Evolutionary conservation across 2,329 filamentous ascomycete species (phyloP), one percentile per base, ranked within the genome.

Genomic region (Colletotrichum godetiae): DNA sequence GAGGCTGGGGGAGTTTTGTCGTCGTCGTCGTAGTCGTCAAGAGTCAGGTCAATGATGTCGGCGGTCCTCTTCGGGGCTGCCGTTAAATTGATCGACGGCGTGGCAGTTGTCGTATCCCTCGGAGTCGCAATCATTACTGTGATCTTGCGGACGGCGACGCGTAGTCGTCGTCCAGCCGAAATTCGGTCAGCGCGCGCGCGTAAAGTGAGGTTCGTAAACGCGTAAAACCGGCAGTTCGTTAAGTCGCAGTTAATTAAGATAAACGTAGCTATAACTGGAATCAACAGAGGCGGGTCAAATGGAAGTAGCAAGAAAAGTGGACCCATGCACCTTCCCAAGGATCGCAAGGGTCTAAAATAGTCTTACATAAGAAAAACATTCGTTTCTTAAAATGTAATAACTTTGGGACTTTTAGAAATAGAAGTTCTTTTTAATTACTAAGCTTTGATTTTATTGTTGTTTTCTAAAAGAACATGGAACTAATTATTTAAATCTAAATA

Each of bases 11-110:
- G 73, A 5, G 75, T 60, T 4, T 27, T 27, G 27, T 27, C 27
- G 27, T 27, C 27, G 27, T 19, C 37, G 37, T 13, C 13, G 42
- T 78, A 78, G 53, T 69, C 75, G 8, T 68, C 11, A 10, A 15
- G 46, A 5, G 78, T 78, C 10, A 80, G 76, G 76, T 82, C 79
- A 61, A 82, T 77, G 10, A 80, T 71, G 4, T 58, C 72, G 79
- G 73, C 68, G 10, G 27, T 46, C 6, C 27, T 13, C 15, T n/a
- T 60, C 37, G 37, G 37, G 37, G 13, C 37, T 31, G 6, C 13
- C 6, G 22, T 59, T 6, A 46, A 13, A 27, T 70, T 60, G n/a
- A 70, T 58, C 5, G 64, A n/a, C 22, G 27, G 49, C 61, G 10
- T 12, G n/a, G 29, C 2, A 5, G 1, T 64, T 6, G 46, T 12